Base-by-base conservation (phyloP, 768 basidiomycete genomes). In the Collybia sp. region DNA sequence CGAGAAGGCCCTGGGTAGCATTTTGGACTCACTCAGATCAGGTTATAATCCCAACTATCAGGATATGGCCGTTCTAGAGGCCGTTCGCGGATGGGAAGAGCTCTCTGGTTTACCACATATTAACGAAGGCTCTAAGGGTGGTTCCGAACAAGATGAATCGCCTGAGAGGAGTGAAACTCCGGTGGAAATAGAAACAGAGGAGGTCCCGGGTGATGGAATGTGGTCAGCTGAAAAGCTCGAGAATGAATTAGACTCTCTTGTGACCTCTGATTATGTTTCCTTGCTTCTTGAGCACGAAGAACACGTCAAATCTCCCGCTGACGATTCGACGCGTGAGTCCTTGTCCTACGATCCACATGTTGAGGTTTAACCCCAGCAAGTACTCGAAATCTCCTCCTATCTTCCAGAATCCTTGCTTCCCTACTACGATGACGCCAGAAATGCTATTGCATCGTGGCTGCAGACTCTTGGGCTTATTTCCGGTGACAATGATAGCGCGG, bases 41-140 rank as follows among this genome's bases (percentile, higher is more conserved):
- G 84, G 86, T 3, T 97, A 96, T 69, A 99, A 99, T 62, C 95
- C 95, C 12, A 99, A 99, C 63, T 97, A 97, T 66, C 94, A 97
- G 62, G 95, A 99, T 60, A 98, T 99, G 95, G 93, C 93, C 2
- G 95, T 98, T 40, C 79, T 96, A 20, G 94, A 95, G 54, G 94
- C 95, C 13, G 93, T 97, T 12, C 83, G 93, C 40, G 94, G 93
- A 12, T 98, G 90, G 84, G 89, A 93, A 60, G 82, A 76, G 36
- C 72, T 83, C 6, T 82, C 85, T 11, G 76, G 77, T 1, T 64
- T 88, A 15, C 83, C 83, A 1, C 85, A 85, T 46, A 83, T 87
- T 58, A 82, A 83, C 50, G 83, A 88, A 40, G 74, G 77, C 6
- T 76, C 71, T 19, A 81, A 55, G 9, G 64, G 57, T 8, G 65